A percentile compares a stretch with the other conserved stretches of the same genome.
These are phyloP conservation scores for Camelina laxa DNA, from an alignment of 345 rosid genomes.

Conservation along the genomic window DNA sequence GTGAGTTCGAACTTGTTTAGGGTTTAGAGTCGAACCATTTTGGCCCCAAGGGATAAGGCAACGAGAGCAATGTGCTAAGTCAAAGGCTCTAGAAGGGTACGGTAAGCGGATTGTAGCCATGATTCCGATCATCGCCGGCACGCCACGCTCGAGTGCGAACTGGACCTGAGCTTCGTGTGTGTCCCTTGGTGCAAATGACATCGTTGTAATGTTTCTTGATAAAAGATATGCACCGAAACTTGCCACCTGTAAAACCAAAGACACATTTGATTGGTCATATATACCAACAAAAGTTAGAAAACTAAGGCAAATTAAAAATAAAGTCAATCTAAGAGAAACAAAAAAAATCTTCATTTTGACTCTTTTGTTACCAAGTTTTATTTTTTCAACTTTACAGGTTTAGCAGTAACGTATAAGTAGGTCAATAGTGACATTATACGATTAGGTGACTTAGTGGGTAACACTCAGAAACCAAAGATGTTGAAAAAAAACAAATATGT, in stretches of 20 bases:
- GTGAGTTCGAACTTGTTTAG: not conserved
- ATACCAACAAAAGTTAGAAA: too few species aligned
- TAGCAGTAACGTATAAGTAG: constrained; percentile 18
- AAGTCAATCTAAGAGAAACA: not conserved
- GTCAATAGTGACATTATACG: constrained; percentile 23
- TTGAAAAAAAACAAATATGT: not conserved
- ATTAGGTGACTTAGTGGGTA: constrained; percentile 27
- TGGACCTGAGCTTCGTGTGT: constrained; percentile 97
- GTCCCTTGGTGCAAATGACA: constrained; percentile 97
- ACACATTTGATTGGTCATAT: not conserved
- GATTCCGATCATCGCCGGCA: constrained; percentile 87
- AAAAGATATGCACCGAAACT: constrained; percentile 94
- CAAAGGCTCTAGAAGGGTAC: constrained; percentile 89
- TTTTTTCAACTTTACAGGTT: constrained; percentile 36
- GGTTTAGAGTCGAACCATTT: constrained; percentile 49
- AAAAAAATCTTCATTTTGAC: constrained; percentile 7
- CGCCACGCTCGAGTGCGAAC: constrained; percentile 92
- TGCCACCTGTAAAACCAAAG: constrained; percentile 64
- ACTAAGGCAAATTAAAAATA: too few species aligned
- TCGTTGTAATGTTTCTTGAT: constrained; percentile 66
- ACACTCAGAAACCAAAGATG: constrained; percentile 18
- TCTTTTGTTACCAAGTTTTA: constrained; percentile 6
- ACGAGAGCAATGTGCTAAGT: constrained; percentile 98
- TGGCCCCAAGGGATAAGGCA: constrained; percentile 95
- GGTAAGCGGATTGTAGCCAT: constrained; percentile 88